Conservation (phyloP, 2,329 filamentous ascomycete species). For the Sclerotinia subarctica region DNA sequence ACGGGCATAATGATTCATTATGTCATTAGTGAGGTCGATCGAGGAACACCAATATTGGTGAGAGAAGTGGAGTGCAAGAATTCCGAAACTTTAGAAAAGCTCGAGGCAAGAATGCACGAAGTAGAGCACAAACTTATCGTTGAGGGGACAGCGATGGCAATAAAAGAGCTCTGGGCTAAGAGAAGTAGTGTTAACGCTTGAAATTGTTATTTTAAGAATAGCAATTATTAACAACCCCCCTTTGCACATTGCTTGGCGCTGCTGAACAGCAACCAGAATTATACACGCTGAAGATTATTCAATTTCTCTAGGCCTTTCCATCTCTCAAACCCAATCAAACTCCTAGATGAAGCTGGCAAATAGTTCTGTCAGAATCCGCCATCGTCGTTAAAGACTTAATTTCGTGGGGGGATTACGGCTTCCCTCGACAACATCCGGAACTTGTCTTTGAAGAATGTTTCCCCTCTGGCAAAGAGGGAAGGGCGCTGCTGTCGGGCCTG, state of each 20-base stretch:
- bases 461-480: not conserved
- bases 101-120: slow-evolving; percentile 71
- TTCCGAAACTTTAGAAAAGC: slow-evolving; percentile 61
- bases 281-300: slow-evolving; percentile 1
- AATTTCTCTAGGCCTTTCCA: not conserved
- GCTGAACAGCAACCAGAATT: not conserved
- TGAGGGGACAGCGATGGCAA: slow-evolving; percentile 58
- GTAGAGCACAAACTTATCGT: slow-evolving; percentile 79
- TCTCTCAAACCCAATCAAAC: not conserved
- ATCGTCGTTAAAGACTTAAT: slow-evolving; percentile 9
- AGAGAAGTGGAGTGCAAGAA: slow-evolving; percentile 64
- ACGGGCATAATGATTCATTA: slow-evolving; percentile 89
- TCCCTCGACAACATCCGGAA: not conserved
- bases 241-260: slow-evolving; percentile 2
- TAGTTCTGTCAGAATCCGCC: not conserved
- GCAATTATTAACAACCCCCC: not conserved
- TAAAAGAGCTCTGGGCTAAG: slow-evolving; percentile 42
- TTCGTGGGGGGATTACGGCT: not conserved
- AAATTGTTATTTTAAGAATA: slow-evolving; percentile 17
- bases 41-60: slow-evolving; percentile 69
- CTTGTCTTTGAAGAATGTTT: not conserved
- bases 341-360: not conserved
- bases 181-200: slow-evolving; percentile 23
- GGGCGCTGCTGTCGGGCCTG: not conserved
- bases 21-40: slow-evolving; percentile 76